phyloP scores from a whole-genome alignment of 345 rosid species.

The Salix udensis region DNA sequence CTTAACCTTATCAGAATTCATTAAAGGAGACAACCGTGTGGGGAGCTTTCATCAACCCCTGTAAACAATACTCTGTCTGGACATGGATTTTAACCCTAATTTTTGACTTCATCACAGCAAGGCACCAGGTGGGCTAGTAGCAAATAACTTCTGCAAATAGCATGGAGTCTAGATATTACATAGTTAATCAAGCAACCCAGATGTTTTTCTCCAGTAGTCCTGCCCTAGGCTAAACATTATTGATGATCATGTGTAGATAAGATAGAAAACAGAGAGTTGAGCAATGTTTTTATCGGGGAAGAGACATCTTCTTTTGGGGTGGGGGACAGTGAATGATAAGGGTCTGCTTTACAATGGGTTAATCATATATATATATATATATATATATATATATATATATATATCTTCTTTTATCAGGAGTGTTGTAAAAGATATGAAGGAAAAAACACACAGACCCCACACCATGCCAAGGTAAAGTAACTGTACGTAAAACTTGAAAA shows the following conservation, averaged over 20 bases:
- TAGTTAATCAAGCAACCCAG: too few relatives aligned
- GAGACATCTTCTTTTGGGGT: neutral
- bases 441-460: neutral
- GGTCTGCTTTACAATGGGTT: neutral
- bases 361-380: too few relatives aligned
- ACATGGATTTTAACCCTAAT: neutral
- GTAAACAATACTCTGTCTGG: neutral
- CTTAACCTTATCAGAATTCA: neutral
- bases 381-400: too few relatives aligned
- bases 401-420: neutral
- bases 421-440: neutral
- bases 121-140: too few relatives aligned
- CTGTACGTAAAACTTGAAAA: too few relatives aligned
- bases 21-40: neutral
- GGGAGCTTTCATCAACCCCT: neutral
- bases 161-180: too few relatives aligned
- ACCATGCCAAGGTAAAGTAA: too few relatives aligned
- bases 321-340: neutral
- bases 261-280: neutral
- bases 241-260: neutral
- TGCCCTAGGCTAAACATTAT: too few relatives aligned
- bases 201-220: too few relatives aligned
- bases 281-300: neutral
- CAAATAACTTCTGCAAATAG: too few relatives aligned
- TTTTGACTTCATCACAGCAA: neutral